Evolutionary conservation across 2,329 filamentous ascomycete species (phyloP), one percentile per base, ranked within the genome.

Genomic region (Thermoascus crustaceus): DNA sequence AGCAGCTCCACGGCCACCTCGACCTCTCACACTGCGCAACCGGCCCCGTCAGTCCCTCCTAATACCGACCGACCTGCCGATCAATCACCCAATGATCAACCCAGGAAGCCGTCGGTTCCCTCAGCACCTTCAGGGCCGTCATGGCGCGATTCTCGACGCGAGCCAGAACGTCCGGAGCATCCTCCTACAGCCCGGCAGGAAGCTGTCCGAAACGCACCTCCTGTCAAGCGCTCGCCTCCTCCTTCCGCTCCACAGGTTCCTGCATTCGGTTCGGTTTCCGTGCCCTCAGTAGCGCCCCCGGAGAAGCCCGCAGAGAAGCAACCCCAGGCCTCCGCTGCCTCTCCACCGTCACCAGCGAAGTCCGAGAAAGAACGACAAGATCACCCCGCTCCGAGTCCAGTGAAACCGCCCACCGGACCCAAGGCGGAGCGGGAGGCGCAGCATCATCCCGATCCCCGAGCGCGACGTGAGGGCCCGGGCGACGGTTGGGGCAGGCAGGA

Each of bases 321-420:
- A 10, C 16, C 45, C 2, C 16, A 30, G 2, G 54, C 53, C 7
- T 13, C 34, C 25, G 30, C 26, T 5, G 30, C 43, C 4, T 21
- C 34, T 5, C n/a, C 37, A 7, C 27, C 32, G 6, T 27, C 42
- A 5, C 23, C 38, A 7, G 10, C 34, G 1, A 48, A 38, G 17
- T 4, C 36, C 7, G 50, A 57, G 23, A 54, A 53, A 37, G 46
- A 55, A 18, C 50, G 43, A 1, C 32, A 32, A 37, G 51, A 55
- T 14, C 21, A 34, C 9, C 31, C 46, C 9, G 31, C 44, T 10
- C 44, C 47, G 3, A 41, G 45, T 3, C 33, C 48, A 2, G 53
- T 58, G 23, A 58, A 61, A 19, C 61, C 63, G 8, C 64, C 64
- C 7, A 67, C 63, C 6, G 61, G 59, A 7, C 65, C 65, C 6